A percentile compares a stretch with the other conserved stretches of the same genome.
phyloP scores from a whole-genome alignment of 768 basidiomycete species.

The Russula griseocarnosa region DNA sequence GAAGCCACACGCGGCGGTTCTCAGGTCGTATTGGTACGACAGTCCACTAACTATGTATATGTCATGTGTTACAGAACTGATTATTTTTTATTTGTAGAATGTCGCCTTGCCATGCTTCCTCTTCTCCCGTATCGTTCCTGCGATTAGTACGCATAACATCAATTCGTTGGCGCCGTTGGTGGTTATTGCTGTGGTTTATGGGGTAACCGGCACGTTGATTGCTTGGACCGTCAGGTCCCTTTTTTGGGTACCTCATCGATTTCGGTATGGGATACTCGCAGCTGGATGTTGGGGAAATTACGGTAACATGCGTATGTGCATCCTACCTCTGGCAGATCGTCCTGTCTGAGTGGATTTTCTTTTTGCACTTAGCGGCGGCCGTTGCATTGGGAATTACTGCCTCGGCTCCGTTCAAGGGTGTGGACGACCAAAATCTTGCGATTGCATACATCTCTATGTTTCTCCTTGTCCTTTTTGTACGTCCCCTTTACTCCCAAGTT shows the following conservation, averaged over 20 bases:
- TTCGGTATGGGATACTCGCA: slow-evolving; percentile 64
- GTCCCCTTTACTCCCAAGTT: slow-evolving; percentile 24
- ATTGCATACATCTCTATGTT: slow-evolving; percentile 65
- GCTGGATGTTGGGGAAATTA: slow-evolving; percentile 69
- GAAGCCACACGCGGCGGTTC: slow-evolving; percentile 56
- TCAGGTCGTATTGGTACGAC: slow-evolving; percentile 52
- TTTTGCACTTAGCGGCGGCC: slow-evolving; percentile 48
- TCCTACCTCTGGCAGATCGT: background rate
- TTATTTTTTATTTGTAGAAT: slow-evolving; percentile 37
- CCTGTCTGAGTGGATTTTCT: background rate
- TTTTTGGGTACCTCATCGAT: slow-evolving; percentile 77
- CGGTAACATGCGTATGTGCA: slow-evolving; percentile 61
- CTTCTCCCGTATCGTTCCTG: slow-evolving; percentile 70
- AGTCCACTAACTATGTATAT: too few species aligned
- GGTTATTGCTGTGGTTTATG: slow-evolving; percentile 58
- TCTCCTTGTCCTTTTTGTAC: slow-evolving; percentile 55
- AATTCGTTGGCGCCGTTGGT: slow-evolving; percentile 56
- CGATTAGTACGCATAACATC: slow-evolving; percentile 57
- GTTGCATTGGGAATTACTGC: slow-evolving; percentile 62
- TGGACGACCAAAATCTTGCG: slow-evolving; percentile 53
- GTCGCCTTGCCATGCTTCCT: slow-evolving; percentile 59
- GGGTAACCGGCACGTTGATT: slow-evolving; percentile 49
- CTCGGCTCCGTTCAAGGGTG: slow-evolving; percentile 56
- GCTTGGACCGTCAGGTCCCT: slow-evolving; percentile 55
- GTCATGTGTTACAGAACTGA: background rate